Conservation (phyloP, 345 rosid genomes). For the Cardiospermum halicacabum region DNA sequence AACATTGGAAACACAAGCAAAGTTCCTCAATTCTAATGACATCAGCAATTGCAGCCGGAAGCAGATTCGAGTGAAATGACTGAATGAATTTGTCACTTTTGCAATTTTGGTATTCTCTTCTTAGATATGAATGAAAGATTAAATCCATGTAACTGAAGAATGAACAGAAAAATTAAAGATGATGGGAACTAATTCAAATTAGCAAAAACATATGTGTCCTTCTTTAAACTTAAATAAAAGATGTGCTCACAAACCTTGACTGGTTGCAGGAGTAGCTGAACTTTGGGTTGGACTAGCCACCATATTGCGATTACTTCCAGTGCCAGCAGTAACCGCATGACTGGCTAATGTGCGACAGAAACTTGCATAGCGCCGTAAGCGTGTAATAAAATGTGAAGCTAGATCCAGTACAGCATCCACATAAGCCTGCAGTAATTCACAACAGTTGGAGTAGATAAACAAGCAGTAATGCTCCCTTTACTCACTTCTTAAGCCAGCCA, state of each 20-base stretch:
- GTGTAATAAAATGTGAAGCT: constrained; percentile 97
- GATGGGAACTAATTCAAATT: neutral
- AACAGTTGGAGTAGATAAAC: constrained; percentile 19
- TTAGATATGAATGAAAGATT: neutral
- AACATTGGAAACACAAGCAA: neutral
- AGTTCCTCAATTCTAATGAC: constrained; percentile 3
- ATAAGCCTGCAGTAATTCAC: constrained; percentile 62
- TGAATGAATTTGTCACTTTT: neutral
- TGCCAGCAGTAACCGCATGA: constrained; percentile 92
- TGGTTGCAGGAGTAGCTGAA: constrained; percentile 64
- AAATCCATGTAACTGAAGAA: neutral
- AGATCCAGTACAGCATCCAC: constrained; percentile 98
- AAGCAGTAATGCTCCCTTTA: too few relatives aligned
- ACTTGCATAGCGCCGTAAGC: constrained; percentile 95
- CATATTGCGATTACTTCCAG: constrained; percentile 80
- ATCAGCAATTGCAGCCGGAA: neutral
- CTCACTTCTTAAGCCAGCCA: too few relatives aligned
- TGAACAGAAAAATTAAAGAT: neutral
- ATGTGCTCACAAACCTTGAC: constrained; percentile 62
- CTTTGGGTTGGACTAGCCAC: constrained; percentile 87
- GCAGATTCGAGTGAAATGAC: neutral
- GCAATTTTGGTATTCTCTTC: neutral
- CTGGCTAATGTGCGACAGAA: constrained; percentile 97
- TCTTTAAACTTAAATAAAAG: constrained; percentile 6
- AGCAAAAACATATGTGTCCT: neutral